phyloP scores from a whole-genome alignment of 495 filamentous ascomycete species.

The Lindgomyces ingoldianus region DNA sequence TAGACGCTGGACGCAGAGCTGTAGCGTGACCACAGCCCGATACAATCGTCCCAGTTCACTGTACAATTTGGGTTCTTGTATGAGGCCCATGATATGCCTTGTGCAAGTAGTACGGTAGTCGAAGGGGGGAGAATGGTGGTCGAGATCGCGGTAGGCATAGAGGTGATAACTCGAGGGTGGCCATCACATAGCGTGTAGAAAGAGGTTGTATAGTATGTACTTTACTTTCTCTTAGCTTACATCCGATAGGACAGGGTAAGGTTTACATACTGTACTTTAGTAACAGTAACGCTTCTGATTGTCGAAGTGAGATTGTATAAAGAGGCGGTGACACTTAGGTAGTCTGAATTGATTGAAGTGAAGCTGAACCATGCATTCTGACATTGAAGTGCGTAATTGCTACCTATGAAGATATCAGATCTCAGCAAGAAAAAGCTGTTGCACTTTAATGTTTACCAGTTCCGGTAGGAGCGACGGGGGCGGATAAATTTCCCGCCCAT shows the following conservation, averaged over 20 bases:
- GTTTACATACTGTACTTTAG: not conserved
- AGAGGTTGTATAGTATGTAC: slow-evolving; percentile 23
- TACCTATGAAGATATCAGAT: no score
- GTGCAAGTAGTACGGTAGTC: slow-evolving; percentile 14
- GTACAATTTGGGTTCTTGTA: slow-evolving; percentile 18
- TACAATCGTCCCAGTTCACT: slow-evolving; percentile 20
- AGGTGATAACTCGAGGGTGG: slow-evolving; percentile 25
- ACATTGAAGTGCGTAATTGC: slow-evolving; percentile 22
- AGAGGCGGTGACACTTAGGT: slow-evolving; percentile 7
- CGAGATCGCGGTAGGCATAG: slow-evolving; percentile 17
- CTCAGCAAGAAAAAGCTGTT: no score
- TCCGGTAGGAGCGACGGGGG: slow-evolving; percentile 9
- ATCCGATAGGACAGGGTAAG: no score
- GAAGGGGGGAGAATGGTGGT: slow-evolving; percentile 19
- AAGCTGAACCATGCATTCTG: slow-evolving; percentile 21
- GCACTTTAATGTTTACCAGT: no score
- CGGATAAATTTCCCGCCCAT: slow-evolving; percentile 24
- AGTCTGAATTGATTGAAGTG: slow-evolving; percentile 15
- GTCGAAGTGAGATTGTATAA: slow-evolving; percentile 6
- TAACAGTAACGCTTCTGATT: slow-evolving; percentile 19
- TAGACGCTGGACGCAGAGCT: slow-evolving; percentile 25
- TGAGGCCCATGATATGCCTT: slow-evolving; percentile 3
- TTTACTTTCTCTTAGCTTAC: no score
- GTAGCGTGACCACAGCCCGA: slow-evolving; percentile 18
- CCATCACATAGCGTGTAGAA: slow-evolving; percentile 29